These are phyloP conservation scores for Podospora pseudopauciseta DNA, from an alignment of 495 filamentous ascomycete species.

Conservation along the genomic window DNA sequence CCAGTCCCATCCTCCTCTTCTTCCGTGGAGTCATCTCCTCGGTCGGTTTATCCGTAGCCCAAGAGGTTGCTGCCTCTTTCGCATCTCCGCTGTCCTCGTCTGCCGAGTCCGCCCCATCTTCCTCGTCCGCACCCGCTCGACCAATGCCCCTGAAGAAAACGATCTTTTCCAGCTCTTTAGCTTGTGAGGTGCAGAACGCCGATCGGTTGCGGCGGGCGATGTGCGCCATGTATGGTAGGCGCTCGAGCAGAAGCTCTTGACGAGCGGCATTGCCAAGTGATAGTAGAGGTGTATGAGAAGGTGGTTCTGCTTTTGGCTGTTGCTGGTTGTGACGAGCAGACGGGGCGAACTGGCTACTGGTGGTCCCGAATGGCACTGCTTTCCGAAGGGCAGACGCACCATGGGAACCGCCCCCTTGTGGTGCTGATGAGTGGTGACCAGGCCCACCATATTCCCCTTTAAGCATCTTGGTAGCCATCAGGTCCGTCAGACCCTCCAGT, in stretches of 20 bases:
- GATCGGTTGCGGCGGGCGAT: conserved; percentile 48
- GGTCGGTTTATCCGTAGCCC: conserved; percentile 56
- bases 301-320: not conserved
- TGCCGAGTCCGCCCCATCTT: conserved; percentile 46
- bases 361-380: not conserved
- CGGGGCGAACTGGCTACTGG: conserved; percentile 7
- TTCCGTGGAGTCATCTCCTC: conserved; percentile 44
- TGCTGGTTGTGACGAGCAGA: conserved; percentile 2
- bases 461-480: conserved; percentile 58
- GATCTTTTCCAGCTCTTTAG: conserved; percentile 61
- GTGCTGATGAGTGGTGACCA: not conserved
- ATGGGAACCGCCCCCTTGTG: not conserved
- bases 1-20: conserved; percentile 31
- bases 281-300: conserved; percentile 30
- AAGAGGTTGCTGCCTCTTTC: conserved; percentile 41
- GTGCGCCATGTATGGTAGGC: conserved; percentile 76
- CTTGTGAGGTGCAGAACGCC: conserved; percentile 27
- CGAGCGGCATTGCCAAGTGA: conserved; percentile 60
- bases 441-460: conserved; percentile 42
- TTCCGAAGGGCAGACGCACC: not conserved
- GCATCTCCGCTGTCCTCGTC: conserved; percentile 31
- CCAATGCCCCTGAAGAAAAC: conserved; percentile 60
- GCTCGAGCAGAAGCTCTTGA: conserved; percentile 72
- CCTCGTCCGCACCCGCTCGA: conserved; percentile 26
- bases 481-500: conserved; percentile 63